These are phyloP conservation scores for Rhynchosporium graminicola DNA, from an alignment of 2,329 filamentous ascomycete genomes.

Conservation along the genomic window DNA sequence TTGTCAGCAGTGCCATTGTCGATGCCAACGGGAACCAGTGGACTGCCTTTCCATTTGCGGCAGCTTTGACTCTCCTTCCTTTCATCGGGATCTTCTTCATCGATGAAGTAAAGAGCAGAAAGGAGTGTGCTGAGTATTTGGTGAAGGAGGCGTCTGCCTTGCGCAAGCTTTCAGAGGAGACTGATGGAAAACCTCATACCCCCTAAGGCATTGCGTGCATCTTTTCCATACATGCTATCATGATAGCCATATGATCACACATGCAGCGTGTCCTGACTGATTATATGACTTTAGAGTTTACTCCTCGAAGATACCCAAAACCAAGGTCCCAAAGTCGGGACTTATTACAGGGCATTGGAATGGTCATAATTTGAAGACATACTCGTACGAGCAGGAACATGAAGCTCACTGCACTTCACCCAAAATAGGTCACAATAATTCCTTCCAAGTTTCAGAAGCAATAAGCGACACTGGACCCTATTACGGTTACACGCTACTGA, in stretches of 20 bases:
- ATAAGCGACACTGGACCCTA: neutral
- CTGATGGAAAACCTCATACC: slow-evolving; percentile 4
- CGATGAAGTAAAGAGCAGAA: slow-evolving; percentile 35
- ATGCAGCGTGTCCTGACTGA: neutral
- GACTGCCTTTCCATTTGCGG: slow-evolving; percentile 37
- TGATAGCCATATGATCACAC: slow-evolving; percentile 1
- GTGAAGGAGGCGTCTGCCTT: slow-evolving; percentile 32
- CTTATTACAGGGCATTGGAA: too few relatives aligned
- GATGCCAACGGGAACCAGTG: slow-evolving; percentile 38
- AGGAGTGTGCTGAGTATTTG: slow-evolving; percentile 39
- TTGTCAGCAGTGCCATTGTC: slow-evolving; percentile 38
- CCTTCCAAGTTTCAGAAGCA: neutral
- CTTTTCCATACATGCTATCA: neutral
- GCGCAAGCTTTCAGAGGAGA: slow-evolving; percentile 25
- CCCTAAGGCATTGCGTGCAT: neutral
- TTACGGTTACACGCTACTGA: slow-evolving; percentile 4
- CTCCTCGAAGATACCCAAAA: neutral
- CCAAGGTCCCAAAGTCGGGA: neutral
- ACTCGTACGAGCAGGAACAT: neutral
- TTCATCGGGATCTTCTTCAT: slow-evolving; percentile 39
- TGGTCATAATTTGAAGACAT: too few relatives aligned
- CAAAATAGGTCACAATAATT: neutral
- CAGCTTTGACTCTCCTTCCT: slow-evolving; percentile 37
- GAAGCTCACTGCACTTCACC: slow-evolving; percentile 6
- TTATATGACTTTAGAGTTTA: neutral